These are phyloP conservation scores for Scytalidium sp. DNA, from an alignment of 2,329 filamentous ascomycete genomes.

Conservation along the genomic window DNA sequence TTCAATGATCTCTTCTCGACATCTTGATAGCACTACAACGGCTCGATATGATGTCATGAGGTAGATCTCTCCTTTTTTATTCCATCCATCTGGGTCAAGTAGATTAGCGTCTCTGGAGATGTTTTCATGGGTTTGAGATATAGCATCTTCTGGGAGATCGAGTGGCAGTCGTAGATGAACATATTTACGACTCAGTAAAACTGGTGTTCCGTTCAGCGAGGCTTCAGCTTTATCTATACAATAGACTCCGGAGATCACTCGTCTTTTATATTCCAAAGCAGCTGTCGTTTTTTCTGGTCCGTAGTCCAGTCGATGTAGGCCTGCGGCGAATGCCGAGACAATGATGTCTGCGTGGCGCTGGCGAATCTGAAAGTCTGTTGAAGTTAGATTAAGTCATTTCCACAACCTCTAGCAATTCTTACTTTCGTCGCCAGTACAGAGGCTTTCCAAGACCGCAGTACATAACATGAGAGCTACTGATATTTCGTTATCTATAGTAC, in stretches of 20 bases:
- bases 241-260: constrained; percentile 21
- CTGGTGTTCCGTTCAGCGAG: constrained; percentile 22
- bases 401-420: constrained; percentile 4
- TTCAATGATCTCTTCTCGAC: constrained; percentile 27
- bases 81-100: constrained; percentile 24
- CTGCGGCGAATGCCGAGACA: constrained; percentile 16
- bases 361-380: constrained; percentile 12
- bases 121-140: constrained; percentile 17
- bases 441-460: constrained; percentile 12
- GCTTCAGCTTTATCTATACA: constrained; percentile 20
- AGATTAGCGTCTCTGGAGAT: constrained; percentile 10
- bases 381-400: too few relatives aligned
- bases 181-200: constrained; percentile 19
- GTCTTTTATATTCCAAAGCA: constrained; percentile 23
- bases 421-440: constrained; percentile 25
- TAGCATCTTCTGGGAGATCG: constrained; percentile 20
- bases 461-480: too few relatives aligned
- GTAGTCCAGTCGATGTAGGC: constrained; percentile 25
- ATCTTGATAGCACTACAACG: constrained; percentile 11
- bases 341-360: constrained; percentile 20
- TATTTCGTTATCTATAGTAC: too few relatives aligned
- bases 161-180: constrained; percentile 19
- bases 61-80: constrained; percentile 14
- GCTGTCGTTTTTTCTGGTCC: constrained; percentile 16
- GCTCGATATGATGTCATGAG: constrained; percentile 13